Base-by-base conservation (phyloP, 2,329 filamentous ascomycete species). In the Apiospora saccharicola region DNA sequence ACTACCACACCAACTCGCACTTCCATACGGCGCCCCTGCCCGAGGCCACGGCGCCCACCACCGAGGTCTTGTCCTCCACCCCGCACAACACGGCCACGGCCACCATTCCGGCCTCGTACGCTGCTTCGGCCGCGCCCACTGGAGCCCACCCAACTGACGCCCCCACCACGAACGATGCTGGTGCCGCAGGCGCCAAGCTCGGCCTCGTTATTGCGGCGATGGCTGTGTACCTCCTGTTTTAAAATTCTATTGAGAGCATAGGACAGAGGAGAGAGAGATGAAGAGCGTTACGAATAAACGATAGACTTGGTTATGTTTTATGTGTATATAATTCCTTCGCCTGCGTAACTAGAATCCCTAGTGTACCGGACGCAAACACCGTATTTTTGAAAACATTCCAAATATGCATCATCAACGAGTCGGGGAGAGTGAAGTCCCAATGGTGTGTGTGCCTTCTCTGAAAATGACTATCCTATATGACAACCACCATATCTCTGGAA, bases 31-130 rank as follows among this genome's bases (percentile, higher is more conserved):
- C 46, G 19, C 26, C 30, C 6, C 68, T 70, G 68, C 68, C 68
- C 68, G 68, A 70, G 68, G 68, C 68, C 47, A 57, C 47, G 30
- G 30, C 30, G 14, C 34, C 46, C 22, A 34, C 46, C 30, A 70
- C 46, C 68, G 47, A 41, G 26, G 47, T 41, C 34, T 47, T 70
- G 46, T 57, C 68, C 46, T 47, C 68, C 14, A 8, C 57, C 47
- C 68, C 68, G 19, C 8, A 22, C 34, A 41, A n/a, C 57, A 64
- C 57, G 8, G 57, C 57, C 57, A 64, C 57, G 8, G 57, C 57
- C 57, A 64, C 57, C 57, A 64, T 64, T 22, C 57, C 57, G 13
- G 57, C 57, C 10, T 61, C 53, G 1, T 19, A 19, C 22, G 3
- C 22, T 12, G 57, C 34, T 64, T 64, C 57, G 34, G 57, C 22